Percentiles rank a stretch among this genome's conserved stretches.
Conservation (phyloP, 768 basidiomycete genomes). For the Leccinum disarticulatum region DNA sequence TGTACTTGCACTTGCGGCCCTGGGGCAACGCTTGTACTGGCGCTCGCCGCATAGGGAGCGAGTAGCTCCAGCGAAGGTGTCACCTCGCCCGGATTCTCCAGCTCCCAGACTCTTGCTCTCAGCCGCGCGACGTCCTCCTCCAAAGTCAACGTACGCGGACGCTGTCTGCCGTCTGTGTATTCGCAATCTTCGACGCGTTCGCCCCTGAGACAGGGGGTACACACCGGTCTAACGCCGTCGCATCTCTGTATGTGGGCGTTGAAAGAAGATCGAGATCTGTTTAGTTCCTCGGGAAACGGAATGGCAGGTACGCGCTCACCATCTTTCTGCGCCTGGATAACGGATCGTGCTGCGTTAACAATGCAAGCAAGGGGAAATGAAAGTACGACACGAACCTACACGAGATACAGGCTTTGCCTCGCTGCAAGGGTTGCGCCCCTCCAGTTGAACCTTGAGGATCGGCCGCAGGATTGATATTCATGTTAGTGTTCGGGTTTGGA, state of each 20-base stretch:
- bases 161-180: constrained; percentile 62
- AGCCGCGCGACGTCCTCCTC: constrained; percentile 59
- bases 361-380: background rate
- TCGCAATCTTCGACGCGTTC: constrained; percentile 69
- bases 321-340: constrained; percentile 47
- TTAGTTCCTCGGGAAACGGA: background rate
- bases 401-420: constrained; percentile 52
- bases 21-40: background rate
- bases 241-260: constrained; percentile 49
- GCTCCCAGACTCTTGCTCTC: constrained; percentile 54
- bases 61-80: constrained; percentile 50
- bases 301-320: constrained; percentile 25
- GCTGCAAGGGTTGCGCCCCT: constrained; percentile 33
- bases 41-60: constrained; percentile 42
- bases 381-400: constrained; percentile 42
- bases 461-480: constrained; percentile 2
- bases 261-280: background rate
- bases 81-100: constrained; percentile 51
- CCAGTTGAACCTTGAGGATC: constrained; percentile 9
- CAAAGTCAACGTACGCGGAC: constrained; percentile 57
- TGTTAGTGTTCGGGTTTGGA: background rate
- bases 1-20: background rate
- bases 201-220: constrained; percentile 59
- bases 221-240: constrained; percentile 62
- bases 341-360: background rate